Evolutionary conservation across 1,139 yeast species (phyloP), one percentile per base, ranked within the genome.

Genomic region (Taiozyma onychis): DNA sequence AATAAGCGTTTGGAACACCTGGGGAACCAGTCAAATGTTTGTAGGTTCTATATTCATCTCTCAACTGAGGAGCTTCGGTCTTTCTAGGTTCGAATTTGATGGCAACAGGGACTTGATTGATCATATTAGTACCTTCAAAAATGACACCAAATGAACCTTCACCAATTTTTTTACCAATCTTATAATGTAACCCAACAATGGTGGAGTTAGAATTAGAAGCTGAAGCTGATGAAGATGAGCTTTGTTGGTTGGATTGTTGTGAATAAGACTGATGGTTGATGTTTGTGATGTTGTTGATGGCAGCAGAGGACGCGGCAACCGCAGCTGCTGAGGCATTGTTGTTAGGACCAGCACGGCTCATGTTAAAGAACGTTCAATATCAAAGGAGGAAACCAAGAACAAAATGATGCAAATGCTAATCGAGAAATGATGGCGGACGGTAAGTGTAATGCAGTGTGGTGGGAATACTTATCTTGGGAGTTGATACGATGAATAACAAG

Each of bases 111-210:
- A 66, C 88, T 79, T 73, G 81, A 66, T 88, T 88, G 60, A 93
- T 77, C 57, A 93, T 75, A 66, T 93, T 93, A 51, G 88, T 83
- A 35, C 99, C 99, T 71, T 91, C 97, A 68, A 91, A 93, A 49
- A 93, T 91, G 48, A 91, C 93, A 24, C 99, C 99, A 73, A 93
- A 93, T 2, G 98, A 91, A 21, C 99, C 99, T 70, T 93, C 98
- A 41, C 99, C 99, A 53, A 93, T 93, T 72, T 93, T 93, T 67
- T 90, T 90, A 46, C 97, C 99, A 54, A 93, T 90, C 58, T 93
- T 90, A 73, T 89, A 93, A 74, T 93, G 98, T 44, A 80, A 76
- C 48, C 87, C 87, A 47, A 81, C 85, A 46, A 81, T 80, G 69
- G 74, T 63, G 57, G 66, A 49, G 47, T 52, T 56, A 14, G 53